Evolutionary conservation across 1,284 basidiomycete species (phyloP), one percentile per base, ranked within the genome.

Genomic region (Erythrobasidium hasegawianum): DNA sequence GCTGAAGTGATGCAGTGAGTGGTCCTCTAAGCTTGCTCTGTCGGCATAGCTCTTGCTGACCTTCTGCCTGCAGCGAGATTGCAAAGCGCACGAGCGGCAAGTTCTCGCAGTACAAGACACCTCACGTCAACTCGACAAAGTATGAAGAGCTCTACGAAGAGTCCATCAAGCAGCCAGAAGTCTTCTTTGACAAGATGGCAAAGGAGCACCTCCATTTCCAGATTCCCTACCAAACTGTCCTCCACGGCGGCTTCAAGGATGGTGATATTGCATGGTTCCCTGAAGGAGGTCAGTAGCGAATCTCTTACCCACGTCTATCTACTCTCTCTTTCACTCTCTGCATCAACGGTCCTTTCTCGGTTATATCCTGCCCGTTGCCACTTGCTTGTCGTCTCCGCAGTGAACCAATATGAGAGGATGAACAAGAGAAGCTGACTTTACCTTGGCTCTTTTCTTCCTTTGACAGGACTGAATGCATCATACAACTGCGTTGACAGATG

Each of bases 401-500:
- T 20, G 27, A 1, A 33, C 67, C n/a, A 18, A 40, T 40, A n/a
- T n/a, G n/a, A n/a, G n/a, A n/a, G n/a, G n/a, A n/a, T n/a, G n/a
- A n/a, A n/a, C n/a, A 13, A 33, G 4, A 33, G 33, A 18, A n/a
- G 22, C 52, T 39, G 24, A 47, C n/a, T n/a, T 24, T 5, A 4
- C 16, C 16, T 24, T 18, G 22, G 22, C 43, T 41, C 60, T 26
- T 33, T 43, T 24, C 52, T 40, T 67, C 26, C 20, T 49, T 27
- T 39, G 41, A 43, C 61, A 68, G 73, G 74, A 59, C 73, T 80
- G 70, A 80, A 80, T 67, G 95, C 89, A 1, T 86, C 90, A 9
- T 98, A 98, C 84, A 98, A 98, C 81, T 96, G 92, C 76, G 89
- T 98, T 67, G 96, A 98, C 79, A 86, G 96, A 70, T 92, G 89